A percentile compares a stretch with the other conserved stretches of the same genome.
phyloP scores from a whole-genome alignment of 352 stramenopile genomes.

The Pythium inflatum region DNA sequence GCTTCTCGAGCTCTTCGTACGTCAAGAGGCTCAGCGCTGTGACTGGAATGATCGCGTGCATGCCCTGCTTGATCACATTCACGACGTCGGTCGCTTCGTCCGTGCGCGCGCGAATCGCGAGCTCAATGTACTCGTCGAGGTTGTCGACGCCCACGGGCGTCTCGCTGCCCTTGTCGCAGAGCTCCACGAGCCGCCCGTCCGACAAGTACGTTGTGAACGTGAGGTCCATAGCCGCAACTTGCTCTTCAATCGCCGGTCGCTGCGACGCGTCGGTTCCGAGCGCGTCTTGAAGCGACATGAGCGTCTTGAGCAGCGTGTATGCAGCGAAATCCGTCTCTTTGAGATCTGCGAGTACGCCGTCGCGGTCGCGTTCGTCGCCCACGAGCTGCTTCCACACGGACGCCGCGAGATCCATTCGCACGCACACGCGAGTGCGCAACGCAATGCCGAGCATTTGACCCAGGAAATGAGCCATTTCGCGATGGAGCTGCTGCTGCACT shows the following conservation, averaged over 20 bases:
- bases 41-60: conserved; percentile 78
- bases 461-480: conserved; percentile 90
- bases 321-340: conserved; percentile 72
- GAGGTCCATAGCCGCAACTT: conserved; percentile 70
- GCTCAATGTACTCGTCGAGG: conserved; percentile 50
- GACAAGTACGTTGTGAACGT: conserved; percentile 78
- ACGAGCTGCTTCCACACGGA: conserved; percentile 80
- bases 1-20: conserved; percentile 71
- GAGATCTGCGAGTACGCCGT: conserved; percentile 48
- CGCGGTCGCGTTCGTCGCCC: conserved; percentile 39
- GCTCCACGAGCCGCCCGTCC: conserved; percentile 54
- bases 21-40: conserved; percentile 62
- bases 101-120: conserved; percentile 44
- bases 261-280: neutral
- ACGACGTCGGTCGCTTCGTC: conserved; percentile 55
- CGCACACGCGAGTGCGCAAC: conserved; percentile 78
- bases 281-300: conserved; percentile 41
- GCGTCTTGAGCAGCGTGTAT: conserved; percentile 56
- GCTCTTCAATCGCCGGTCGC: conserved; percentile 39
- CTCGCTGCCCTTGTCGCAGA: conserved; percentile 36
- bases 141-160: conserved; percentile 53
- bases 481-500: conserved; percentile 62
- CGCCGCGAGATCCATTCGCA: conserved; percentile 72
- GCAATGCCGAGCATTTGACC: conserved; percentile 90
- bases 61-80: conserved; percentile 54